These are phyloP conservation scores for Fraxinus platypoda DNA, from an alignment of 305 asterid genomes.

Conservation along the genomic window DNA sequence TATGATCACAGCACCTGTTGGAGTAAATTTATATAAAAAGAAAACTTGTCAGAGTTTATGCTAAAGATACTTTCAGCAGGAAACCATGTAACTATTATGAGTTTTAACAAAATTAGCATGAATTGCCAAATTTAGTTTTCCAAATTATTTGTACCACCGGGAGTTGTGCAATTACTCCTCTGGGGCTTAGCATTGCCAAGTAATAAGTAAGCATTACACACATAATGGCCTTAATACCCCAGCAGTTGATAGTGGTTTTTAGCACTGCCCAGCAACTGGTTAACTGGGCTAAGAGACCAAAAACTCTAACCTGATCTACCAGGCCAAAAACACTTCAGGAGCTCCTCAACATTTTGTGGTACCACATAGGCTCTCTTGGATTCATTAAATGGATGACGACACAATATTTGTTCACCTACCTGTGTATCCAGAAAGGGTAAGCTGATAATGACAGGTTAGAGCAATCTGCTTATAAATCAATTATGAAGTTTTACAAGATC, in stretches of 20 bases:
- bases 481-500: background rate
- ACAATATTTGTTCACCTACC: conserved; percentile 82
- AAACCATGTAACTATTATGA: background rate
- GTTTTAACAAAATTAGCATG: background rate
- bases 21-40: background rate
- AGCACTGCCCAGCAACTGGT: background rate
- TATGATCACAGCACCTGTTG: background rate
- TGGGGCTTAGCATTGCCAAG: background rate
- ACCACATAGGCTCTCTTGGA: conserved; percentile 97
- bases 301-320: conserved; percentile 62
- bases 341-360: conserved; percentile 93
- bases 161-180: background rate
- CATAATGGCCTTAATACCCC: background rate
- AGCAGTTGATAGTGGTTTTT: background rate
- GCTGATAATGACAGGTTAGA: background rate
- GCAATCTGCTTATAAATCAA: background rate
- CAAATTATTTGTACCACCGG: background rate
- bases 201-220: background rate
- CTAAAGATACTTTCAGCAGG: background rate
- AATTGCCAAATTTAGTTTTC: background rate
- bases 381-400: conserved; percentile 96
- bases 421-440: conserved; percentile 28
- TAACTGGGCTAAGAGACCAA: background rate
- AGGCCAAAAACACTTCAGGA: conserved; percentile 91
- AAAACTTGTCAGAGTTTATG: background rate